Evolutionary conservation across 352 stramenopile species (phyloP), one percentile per base, ranked within the genome.

Genomic region (Globisporangium echinulatum): DNA sequence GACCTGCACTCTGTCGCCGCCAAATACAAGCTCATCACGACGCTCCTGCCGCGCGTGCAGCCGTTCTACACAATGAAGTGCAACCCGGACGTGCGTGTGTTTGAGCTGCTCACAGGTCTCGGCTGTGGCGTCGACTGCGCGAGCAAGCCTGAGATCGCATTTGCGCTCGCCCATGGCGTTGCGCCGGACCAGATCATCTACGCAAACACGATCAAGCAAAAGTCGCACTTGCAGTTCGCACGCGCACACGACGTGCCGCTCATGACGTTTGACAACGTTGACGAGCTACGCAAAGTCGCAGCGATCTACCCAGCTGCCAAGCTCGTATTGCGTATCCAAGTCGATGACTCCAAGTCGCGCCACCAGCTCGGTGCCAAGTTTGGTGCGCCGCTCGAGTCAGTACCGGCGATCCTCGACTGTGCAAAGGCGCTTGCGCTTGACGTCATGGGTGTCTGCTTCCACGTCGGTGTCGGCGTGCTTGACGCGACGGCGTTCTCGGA

Each of bases 31-130:
- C 64, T 76, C 56, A 72, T 82, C 62, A 62, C 72, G 59, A 52
- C 63, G 89, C 52, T 72, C 66, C 47, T 83, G 7, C 71, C 74
- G 40, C 72, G 71, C 17, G 71, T 81, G 48, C 38, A 74, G 52
- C 87, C 88, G 9, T 97, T 94, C 67, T 97, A 96, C 71, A 92
- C 90, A 38, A 81, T 97, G 63, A 97, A 98, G 63, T 97, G 89
- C 72, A 93, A 96, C 68, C 79, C 82, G 9, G 83, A 96, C 70
- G 58, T 48, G 38, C 72, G 69, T 38, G 69, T 91, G 59, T 75
- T 87, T 52, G 59, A 70, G 43, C 61, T 75, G 55, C 58, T 85
- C 40, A 62, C 73, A 60, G 57, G 76, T 60, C 60, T 78, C 63
- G 76, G 80, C 47, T 78, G 74, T 40, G 68, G 74, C 33, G 94